Evolutionary conservation across 73 alveolate species (phyloP).

Genomic region (Blepharisma stoltei): DNA sequence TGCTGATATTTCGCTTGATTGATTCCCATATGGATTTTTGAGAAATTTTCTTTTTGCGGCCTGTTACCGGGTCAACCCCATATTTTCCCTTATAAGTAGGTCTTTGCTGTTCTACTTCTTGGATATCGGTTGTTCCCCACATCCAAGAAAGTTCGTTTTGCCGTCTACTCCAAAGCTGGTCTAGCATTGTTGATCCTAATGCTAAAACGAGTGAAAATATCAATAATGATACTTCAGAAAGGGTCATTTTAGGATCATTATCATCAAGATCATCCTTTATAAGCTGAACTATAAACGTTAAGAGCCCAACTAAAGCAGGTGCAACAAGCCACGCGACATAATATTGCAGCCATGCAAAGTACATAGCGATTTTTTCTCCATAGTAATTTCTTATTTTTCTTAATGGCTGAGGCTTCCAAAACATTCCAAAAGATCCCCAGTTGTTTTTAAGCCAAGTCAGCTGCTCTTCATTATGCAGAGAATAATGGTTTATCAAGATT

Average conservation of each 20-base stretch:
- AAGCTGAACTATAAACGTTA: background rate
- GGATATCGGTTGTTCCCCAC: conserved; percentile 48
- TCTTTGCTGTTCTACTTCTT: conserved; percentile 41
- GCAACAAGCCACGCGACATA: conserved; percentile 26
- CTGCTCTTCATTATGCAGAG: conserved; percentile 3
- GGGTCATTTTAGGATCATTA: background rate
- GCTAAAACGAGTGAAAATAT: conserved; percentile 9
- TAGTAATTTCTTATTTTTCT: conserved; percentile 2
- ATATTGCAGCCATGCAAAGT: conserved; percentile 24
- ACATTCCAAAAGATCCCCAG: conserved; percentile 25
- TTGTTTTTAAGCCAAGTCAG: background rate
- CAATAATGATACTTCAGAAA: background rate
- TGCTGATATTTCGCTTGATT: background rate
- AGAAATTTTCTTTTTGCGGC: conserved; percentile 10
- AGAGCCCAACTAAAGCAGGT: conserved; percentile 31
- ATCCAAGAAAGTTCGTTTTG: conserved; percentile 26
- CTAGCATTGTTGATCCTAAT: conserved; percentile 32
- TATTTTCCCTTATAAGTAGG: conserved; percentile 30
- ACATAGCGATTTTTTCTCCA: conserved; percentile 33
- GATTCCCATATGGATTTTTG: too few relatives aligned
- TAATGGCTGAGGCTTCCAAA: background rate
- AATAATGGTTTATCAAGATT: background rate
- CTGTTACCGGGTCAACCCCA: conserved; percentile 10
- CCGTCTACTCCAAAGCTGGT: conserved; percentile 38
- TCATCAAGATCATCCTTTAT: background rate